These are phyloP conservation scores for Endothia cerciana DNA, from an alignment of 2,329 filamentous ascomycete genomes.

Conservation along the genomic window DNA sequence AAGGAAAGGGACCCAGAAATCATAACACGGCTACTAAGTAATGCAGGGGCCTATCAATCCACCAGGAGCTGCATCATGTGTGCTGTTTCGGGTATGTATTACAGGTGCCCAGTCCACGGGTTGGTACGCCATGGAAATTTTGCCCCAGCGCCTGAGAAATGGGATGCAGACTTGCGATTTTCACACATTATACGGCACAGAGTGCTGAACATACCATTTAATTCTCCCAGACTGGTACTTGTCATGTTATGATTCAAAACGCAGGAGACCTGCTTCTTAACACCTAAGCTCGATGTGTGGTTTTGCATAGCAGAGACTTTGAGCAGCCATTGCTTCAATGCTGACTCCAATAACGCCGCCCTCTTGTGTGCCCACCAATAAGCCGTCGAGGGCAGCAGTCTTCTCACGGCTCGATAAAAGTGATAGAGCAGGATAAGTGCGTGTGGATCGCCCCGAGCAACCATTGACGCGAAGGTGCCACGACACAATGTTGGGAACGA, in stretches of 20 bases:
- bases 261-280: not conserved
- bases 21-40: not conserved
- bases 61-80: not conserved
- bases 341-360: slow-evolving; percentile 18
- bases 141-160: no score
- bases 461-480: slow-evolving; percentile 23
- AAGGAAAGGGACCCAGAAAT: not conserved
- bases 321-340: slow-evolving; percentile 12
- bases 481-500: slow-evolving; percentile 28
- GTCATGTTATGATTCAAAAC: not conserved
- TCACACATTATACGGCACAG: not conserved
- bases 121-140: no score
- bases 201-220: not conserved
- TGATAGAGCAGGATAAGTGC: slow-evolving; percentile 29
- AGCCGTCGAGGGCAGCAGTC: slow-evolving; percentile 16
- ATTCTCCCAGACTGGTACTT: not conserved
- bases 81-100: no score
- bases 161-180: no score
- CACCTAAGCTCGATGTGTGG: not conserved
- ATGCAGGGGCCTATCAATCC: not conserved
- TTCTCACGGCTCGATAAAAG: slow-evolving; percentile 29
- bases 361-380: slow-evolving; percentile 31
- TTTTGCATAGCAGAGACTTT: not conserved
- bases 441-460: slow-evolving; percentile 20
- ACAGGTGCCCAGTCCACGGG: not conserved